phyloP scores from a whole-genome alignment of 129 eudicot genomes.

The Oenanthe sinensis region DNA sequence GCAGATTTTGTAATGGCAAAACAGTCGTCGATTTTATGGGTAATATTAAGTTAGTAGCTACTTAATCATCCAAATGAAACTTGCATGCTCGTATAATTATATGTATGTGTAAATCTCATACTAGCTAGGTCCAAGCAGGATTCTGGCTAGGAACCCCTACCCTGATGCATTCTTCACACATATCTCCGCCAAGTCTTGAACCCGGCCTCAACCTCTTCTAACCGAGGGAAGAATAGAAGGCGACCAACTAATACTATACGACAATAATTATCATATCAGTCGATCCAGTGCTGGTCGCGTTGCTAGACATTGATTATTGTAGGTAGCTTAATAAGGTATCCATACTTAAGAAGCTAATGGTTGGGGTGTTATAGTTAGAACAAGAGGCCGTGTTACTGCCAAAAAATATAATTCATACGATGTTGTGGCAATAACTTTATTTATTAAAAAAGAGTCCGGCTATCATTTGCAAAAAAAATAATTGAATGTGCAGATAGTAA shows the following conservation, averaged over 20 bases:
- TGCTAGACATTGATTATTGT: not conserved
- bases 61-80: not conserved
- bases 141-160: not conserved
- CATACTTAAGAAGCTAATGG: not conserved
- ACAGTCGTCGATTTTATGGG: slow-evolving; percentile 73
- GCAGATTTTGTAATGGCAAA: slow-evolving; percentile 73
- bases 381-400: not conserved
- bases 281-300: not conserved
- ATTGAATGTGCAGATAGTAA: not conserved
- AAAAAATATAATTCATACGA: not conserved
- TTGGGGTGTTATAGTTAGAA: not conserved
- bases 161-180: not conserved
- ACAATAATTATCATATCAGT: not conserved
- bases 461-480: not conserved
- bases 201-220: not conserved
- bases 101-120: not conserved
- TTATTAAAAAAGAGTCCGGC: not conserved
- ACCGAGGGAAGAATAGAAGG: not conserved
- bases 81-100: not conserved
- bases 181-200: not conserved
- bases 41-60: slow-evolving; percentile 16
- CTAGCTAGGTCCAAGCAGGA: not conserved
- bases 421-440: not conserved
- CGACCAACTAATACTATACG: not conserved
- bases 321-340: not conserved